These are phyloP conservation scores for Nigrospora oryzae DNA, from an alignment of 2,329 filamentous ascomycete species.

Conservation along the genomic window DNA sequence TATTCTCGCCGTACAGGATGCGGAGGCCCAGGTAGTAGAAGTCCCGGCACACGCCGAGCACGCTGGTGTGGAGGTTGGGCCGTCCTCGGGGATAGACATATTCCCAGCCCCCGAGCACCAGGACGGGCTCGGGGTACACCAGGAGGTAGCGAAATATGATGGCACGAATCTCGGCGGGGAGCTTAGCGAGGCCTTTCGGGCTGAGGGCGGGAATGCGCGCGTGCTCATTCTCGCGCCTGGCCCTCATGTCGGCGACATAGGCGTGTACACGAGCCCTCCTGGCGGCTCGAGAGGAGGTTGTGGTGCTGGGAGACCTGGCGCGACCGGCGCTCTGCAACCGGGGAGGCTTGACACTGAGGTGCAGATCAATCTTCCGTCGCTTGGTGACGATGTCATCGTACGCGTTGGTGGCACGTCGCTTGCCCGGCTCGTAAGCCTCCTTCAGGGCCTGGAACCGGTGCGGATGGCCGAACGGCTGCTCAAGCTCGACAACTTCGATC, in stretches of 20 bases:
- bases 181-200: not conserved
- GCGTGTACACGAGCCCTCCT: not conserved
- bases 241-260: not conserved
- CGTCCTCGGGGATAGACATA: constrained; percentile 14
- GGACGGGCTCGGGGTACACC: constrained; percentile 17
- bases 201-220: constrained; percentile 1
- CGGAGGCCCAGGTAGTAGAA: constrained; percentile 27
- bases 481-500: not conserved
- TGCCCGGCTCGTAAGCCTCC: constrained; percentile 1
- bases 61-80: constrained; percentile 21
- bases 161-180: constrained; percentile 22
- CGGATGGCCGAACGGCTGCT: not conserved
- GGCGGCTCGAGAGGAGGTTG: not conserved
- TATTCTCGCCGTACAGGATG: constrained; percentile 39
- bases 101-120: constrained; percentile 23
- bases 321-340: not conserved
- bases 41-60: constrained; percentile 26
- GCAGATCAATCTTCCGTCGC: not conserved
- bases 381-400: constrained; percentile 4
- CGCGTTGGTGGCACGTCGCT: constrained; percentile 1
- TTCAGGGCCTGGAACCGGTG: constrained; percentile 1
- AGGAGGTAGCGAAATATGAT: constrained; percentile 23
- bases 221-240: not conserved
- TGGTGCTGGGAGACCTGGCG: not conserved
- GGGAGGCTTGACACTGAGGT: not conserved